Conservation (phyloP, 345 rosid species). For the Rhodomyrtus tomentosa region DNA sequence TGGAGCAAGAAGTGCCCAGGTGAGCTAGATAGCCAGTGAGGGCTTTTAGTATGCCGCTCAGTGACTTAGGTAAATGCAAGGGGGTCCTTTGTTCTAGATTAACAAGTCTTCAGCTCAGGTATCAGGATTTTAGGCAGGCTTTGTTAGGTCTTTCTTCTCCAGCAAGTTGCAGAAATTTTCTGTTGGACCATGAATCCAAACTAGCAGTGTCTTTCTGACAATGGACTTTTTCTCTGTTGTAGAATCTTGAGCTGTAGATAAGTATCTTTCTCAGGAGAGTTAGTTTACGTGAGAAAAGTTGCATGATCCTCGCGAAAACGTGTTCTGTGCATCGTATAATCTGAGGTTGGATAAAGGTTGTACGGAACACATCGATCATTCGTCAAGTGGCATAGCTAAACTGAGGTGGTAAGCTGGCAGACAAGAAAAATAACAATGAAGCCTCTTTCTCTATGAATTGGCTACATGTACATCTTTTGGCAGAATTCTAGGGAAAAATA, state of each 20-base stretch:
- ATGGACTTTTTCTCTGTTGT: not conserved
- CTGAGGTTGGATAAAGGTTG: not conserved
- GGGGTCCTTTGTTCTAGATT: not conserved
- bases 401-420: not conserved
- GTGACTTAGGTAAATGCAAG: not conserved
- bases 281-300: not conserved
- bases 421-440: not conserved
- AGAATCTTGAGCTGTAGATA: not conserved
- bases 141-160: not conserved
- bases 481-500: not conserved
- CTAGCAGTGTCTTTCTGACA: not conserved
- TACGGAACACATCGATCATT: not conserved
- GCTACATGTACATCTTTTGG: not conserved
- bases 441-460: not conserved
- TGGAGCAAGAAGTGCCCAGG: conserved; percentile 62
- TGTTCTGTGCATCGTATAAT: not conserved
- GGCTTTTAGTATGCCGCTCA: not conserved
- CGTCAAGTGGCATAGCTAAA: not conserved
- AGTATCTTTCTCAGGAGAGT: not conserved
- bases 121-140: not conserved
- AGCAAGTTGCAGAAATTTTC: not conserved
- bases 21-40: conserved; percentile 68
- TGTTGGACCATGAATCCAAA: not conserved
- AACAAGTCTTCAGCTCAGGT: not conserved
- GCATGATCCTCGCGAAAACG: not conserved